phyloP scores from a whole-genome alignment of 352 stramenopile genomes.

The Globisporangium abappressorium region DNA sequence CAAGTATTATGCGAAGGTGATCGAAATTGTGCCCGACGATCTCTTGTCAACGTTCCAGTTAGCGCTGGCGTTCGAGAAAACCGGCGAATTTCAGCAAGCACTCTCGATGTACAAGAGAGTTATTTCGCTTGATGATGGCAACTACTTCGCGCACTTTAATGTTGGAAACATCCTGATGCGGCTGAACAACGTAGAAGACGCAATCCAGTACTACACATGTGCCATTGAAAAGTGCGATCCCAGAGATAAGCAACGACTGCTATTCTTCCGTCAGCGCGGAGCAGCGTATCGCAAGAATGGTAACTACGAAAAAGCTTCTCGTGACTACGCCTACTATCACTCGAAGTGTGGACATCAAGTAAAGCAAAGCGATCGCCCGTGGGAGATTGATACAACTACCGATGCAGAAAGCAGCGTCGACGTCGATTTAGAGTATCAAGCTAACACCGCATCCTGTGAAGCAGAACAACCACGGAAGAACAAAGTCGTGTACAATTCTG shows the following conservation, averaged over 20 bases:
- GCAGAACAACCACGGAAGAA: not conserved
- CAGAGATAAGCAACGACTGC: conserved; percentile 14
- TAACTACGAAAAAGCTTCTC: conserved; percentile 61
- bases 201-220: conserved; percentile 40
- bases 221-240: conserved; percentile 35
- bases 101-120: conserved; percentile 36
- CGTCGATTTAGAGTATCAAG: not conserved
- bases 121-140: conserved; percentile 18
- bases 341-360: conserved; percentile 11
- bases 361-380: conserved; percentile 1
- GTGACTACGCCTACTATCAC: conserved; percentile 39
- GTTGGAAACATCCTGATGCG: conserved; percentile 55
- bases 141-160: conserved; percentile 55
- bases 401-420: conserved; percentile 4
- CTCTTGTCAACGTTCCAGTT: conserved; percentile 37
- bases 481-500: conserved; percentile 14
- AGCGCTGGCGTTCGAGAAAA: conserved; percentile 48
- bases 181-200: conserved; percentile 27
- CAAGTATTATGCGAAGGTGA: conserved; percentile 32
- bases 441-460: not conserved
- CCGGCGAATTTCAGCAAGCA: conserved; percentile 28
- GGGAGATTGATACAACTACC: not conserved
- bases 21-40: conserved; percentile 19
- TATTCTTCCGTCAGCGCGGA: conserved; percentile 51
- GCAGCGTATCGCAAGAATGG: conserved; percentile 53